Conservation (phyloP, 306 rosid species). For the Oemleria cerasiformis region DNA sequence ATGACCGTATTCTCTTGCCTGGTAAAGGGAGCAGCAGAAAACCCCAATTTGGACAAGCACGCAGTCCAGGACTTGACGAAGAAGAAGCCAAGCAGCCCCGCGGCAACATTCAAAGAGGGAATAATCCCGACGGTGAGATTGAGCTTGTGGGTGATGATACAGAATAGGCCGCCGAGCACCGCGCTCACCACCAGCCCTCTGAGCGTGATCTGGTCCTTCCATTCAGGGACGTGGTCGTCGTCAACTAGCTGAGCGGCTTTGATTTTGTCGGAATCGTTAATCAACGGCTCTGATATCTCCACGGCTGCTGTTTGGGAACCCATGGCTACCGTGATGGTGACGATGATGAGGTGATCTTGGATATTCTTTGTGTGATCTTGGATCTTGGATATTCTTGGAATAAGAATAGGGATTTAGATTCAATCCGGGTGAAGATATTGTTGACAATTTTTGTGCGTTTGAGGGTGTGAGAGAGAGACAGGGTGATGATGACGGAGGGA, state of each 20-base stretch:
- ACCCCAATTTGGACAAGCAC: constrained; percentile 51
- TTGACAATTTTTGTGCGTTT: not conserved
- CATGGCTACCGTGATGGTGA: constrained; percentile 17
- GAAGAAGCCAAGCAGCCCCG: constrained; percentile 83
- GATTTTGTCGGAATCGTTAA: constrained; percentile 4
- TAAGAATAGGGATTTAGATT: not conserved
- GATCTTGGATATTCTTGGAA: no score
- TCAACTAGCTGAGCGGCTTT: not conserved
- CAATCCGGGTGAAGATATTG: not conserved
- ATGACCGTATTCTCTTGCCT: constrained; percentile 92
- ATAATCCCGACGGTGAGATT: constrained; percentile 81
- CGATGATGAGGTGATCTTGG: not conserved
- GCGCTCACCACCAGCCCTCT: constrained; percentile 87
- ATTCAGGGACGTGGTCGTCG: constrained; percentile 51
- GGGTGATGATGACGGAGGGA: no score
- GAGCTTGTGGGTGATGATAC: constrained; percentile 87
- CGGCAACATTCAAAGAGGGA: constrained; percentile 87
- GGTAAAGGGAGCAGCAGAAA: constrained; percentile 60
- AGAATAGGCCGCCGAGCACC: constrained; percentile 62
- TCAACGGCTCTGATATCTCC: constrained; percentile 45
- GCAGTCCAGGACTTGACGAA: constrained; percentile 79
- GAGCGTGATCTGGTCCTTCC: constrained; percentile 90
- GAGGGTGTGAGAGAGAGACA: no score
- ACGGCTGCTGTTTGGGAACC: constrained; percentile 46
- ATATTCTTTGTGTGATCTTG: not conserved